phyloP scores from a whole-genome alignment of 1,139 yeast species.

The Suhomyces chickasaworum region DNA sequence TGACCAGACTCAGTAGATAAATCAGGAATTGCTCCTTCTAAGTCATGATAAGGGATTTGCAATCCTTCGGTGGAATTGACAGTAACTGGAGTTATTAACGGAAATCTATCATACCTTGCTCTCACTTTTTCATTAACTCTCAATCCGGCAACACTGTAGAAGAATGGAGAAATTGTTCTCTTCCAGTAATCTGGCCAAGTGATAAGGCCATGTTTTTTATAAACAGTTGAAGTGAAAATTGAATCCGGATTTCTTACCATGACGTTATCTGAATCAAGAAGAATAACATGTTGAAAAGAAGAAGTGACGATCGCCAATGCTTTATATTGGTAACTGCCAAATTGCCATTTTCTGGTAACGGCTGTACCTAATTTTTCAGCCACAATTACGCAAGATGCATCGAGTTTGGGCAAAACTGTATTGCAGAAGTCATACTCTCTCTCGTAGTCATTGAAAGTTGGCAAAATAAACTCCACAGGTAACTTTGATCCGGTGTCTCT shows the following conservation, averaged over 20 bases:
- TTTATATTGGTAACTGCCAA: constrained; percentile 42
- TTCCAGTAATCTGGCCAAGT: constrained; percentile 88
- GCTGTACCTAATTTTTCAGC: constrained; percentile 39
- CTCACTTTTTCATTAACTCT: constrained; percentile 35
- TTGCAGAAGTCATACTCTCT: constrained; percentile 20
- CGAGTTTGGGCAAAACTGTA: constrained; percentile 17
- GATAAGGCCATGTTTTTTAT: constrained; percentile 56
- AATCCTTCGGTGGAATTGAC: constrained; percentile 9
- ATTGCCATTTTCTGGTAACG: constrained; percentile 35
- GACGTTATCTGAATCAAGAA: constrained; percentile 47
- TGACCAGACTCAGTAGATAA: constrained; percentile 67
- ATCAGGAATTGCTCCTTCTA: constrained; percentile 59
- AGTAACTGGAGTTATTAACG: constrained; percentile 12
- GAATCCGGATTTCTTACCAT: constrained; percentile 38
- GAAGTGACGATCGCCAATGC: constrained; percentile 42
- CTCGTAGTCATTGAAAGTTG: constrained; percentile 33
- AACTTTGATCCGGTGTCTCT: constrained; percentile 37
- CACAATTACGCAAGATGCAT: constrained; percentile 23
- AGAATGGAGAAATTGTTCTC: constrained; percentile 67
- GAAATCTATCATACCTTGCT: constrained; percentile 20
- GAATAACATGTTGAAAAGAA: constrained; percentile 42
- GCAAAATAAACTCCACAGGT: constrained; percentile 42
- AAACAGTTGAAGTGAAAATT: constrained; percentile 57
- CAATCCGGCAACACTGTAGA: constrained; percentile 64
- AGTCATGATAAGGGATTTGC: constrained; percentile 45